Base-by-base conservation (phyloP, 1,284 basidiomycete species). In the Tausonia pullulans region DNA sequence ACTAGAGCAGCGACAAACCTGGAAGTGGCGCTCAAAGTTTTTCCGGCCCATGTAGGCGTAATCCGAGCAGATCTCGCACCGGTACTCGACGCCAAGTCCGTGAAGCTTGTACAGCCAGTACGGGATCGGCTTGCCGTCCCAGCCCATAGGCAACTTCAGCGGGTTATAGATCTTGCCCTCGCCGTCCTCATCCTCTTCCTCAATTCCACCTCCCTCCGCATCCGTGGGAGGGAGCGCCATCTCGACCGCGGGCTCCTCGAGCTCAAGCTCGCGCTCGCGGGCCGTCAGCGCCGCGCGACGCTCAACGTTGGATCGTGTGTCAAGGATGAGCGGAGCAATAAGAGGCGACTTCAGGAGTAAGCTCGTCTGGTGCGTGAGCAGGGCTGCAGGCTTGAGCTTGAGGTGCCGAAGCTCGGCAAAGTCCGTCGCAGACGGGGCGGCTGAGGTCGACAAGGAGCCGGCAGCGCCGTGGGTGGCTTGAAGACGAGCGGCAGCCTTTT, bases 21-120 rank as follows among this genome's bases (percentile, higher is more conserved):
- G 60, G 78, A 95, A 94, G 77, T 95, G 91, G 63, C 90, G 82
- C 72, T 95, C 91, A 71, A 94, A 95, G 76, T 93, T 93, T 83
- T 94, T 94, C 74, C 89, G 82, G 69, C 94, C 94, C 87, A 94
- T 94, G 75, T 95, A 95, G 10, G 91, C 88, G 73, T 88, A 87
- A 73, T 92, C 90, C 13, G 91, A 95, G 75, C 96, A 99, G 71
- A 98, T 97, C 78, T 98, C 95, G 74, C 96, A 99, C 66, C 86
- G 84, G 77, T 97, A 99, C 76, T 97, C 93, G 60, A 97, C 94
- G 43, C 95, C 94, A 39, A 98, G 80, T 1, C 96, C 96, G 75
- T 98, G 96, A 62, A 99, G 79, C 77, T 98, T 98, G 80, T 95
- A 99, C 67, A 99, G 74, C 95, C 95, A 98, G 75, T 93, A 98